Base-by-base conservation (phyloP, 2,329 filamentous ascomycete genomes). In the Cryphonectria parasitica region DNA sequence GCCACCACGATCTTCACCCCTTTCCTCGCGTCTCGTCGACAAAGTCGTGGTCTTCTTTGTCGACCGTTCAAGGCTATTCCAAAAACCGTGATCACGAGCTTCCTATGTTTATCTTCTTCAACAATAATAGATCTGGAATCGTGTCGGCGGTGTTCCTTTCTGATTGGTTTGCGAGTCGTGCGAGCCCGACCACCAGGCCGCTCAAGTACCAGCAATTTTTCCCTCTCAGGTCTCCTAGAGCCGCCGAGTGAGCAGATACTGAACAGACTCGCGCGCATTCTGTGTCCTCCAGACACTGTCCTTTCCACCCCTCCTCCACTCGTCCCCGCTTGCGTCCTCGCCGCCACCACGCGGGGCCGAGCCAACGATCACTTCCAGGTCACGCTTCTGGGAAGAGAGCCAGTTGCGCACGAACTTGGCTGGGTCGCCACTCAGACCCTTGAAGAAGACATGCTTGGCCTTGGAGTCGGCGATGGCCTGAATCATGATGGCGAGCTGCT, bases 371-470 rank as follows among this genome's bases (percentile, higher is more conserved):
- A 96, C 90, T 77, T 97, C 94, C 49, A 98, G 84, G 79, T 98
- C 95, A 64, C 95, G 87, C 82, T 94, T 94, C 83, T 99, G 96
- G 22, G 92, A 95, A 77, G 91, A 94, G 67, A 97, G 86, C 96
- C 96, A 99, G 77, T 92, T 90, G 74, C 89, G 90, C 72, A 98
- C 86, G 77, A 98, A 98, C 17, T 87, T 89, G 22, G 92, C 91
- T 0, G 96, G 96, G 75, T 98, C 94, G 74, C 91, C 89, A 71
- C 90, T 89, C 74, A 98, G 85, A 6, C 90, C 89, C 8, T 88
- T 90, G 80, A 96, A 91, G 83, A 99, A 99, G 22, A 91, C 89
- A 79, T 97, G 93, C 79, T 97, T 97, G 34, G 94, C 93, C 79
- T 97, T 97, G 36, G 92, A 93, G 75, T 94, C 90, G 39, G 90